Conservation (phyloP, 163 green algal species). For the Scenedesmus sp. region DNA sequence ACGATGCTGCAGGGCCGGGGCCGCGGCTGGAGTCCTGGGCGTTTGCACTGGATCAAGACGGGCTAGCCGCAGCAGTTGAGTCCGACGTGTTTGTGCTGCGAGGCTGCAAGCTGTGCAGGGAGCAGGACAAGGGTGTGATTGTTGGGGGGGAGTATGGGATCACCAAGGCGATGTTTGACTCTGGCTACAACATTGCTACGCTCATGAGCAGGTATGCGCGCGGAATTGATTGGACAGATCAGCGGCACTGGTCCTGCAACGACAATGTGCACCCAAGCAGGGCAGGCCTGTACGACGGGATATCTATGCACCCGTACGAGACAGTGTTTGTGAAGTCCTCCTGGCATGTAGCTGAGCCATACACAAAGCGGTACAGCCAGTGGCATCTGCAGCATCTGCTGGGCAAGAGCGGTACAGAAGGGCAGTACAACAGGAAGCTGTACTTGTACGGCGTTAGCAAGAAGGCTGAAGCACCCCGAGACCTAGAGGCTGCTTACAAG, state of each 20-base stretch:
- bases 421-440: conserved; percentile 61
- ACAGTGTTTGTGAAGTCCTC: conserved; percentile 73
- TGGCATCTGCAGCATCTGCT: conserved; percentile 63
- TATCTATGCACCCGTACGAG: conserved; percentile 51
- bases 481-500: conserved; percentile 41
- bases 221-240: conserved; percentile 71
- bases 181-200: conserved; percentile 81
- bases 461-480: conserved; percentile 7
- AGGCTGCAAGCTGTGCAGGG: conserved; percentile 74
- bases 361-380: conserved; percentile 65
- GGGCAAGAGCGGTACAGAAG: conserved; percentile 63
- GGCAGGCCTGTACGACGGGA: conserved; percentile 42
- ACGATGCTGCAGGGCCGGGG: conserved; percentile 69
- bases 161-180: conserved; percentile 67
- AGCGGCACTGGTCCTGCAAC: conserved; percentile 74
- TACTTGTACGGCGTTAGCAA: conserved; percentile 56
- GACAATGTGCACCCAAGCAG: conserved; percentile 68
- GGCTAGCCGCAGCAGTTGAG: conserved; percentile 64
- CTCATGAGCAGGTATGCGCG: conserved; percentile 80
- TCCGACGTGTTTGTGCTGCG: conserved; percentile 69
- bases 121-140: conserved; percentile 58
- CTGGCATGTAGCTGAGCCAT: conserved; percentile 74
- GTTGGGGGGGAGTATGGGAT: conserved; percentile 87
- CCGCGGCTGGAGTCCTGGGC: conserved; percentile 87
- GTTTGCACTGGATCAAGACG: conserved; percentile 74